Base-by-base conservation (phyloP, 2,329 filamentous ascomycete species). In the Verticillium nubilum region DNA sequence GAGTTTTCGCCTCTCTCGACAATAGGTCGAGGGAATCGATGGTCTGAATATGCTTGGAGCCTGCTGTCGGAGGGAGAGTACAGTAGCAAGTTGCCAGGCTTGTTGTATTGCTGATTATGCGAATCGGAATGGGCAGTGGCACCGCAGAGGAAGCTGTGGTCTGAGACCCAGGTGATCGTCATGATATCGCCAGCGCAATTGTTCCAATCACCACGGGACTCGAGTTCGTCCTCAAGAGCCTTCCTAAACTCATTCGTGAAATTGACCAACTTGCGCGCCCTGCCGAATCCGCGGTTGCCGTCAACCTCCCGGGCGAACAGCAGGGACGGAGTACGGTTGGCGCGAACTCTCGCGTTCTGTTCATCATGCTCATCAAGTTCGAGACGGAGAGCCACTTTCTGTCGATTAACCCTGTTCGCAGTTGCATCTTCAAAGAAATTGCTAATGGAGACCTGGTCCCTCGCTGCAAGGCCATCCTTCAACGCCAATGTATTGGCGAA, bases 61-160 rank as follows among this genome's bases (percentile, higher is more conserved):
- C 73, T 78, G 0, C 79, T 76, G 1, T 68, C 65, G 0, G 61
- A 64, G 1, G 76, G 73, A 0, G 82, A 86, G 6, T 82, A 85
- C 1, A 88, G 70, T 1, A 85, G 72, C 10, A 88, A 69, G 64
- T 88, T 88, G 1, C 86, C 85, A 0, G 82, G 80, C 64, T 84
- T 86, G 64, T 88, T 88, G 66, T 88, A 88, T 62, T 87, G 85
- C 66, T 87, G 84, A 60, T 87, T 88, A 50, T 85, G 82, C 0
- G 76, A 72, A 64, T 88, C 86, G 0, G 84, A 87, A 69, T 88
- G 85, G 0, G 82, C 81, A 0, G 84, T 86, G 0, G 85, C 84
- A 33, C 86, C 86, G 62, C 84, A 86, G n/a, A 88, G 67, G 57
- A 87, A 84, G n/a, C 56, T 42, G n/a, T 76, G 67, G 23, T 80